Conservation (phyloP, 2,329 filamentous ascomycete genomes). For the Rhynchosporium graminicola region DNA sequence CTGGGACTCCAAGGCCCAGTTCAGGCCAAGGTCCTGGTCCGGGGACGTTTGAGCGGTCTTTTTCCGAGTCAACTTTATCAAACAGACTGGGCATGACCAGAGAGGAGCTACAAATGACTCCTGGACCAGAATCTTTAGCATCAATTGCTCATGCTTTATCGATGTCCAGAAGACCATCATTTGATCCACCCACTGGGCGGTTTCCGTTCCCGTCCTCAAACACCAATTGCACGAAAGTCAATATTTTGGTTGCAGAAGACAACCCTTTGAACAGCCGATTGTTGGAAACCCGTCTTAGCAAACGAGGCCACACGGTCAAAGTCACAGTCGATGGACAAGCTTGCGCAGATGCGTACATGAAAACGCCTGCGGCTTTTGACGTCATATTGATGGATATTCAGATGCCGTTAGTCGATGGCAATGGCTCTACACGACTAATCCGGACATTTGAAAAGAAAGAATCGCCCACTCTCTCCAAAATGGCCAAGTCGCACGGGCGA, state of each 20-base stretch:
- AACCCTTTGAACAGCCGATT: constrained; percentile 82
- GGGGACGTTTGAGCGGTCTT: constrained; percentile 12
- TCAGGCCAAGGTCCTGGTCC: not conserved
- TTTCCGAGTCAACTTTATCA: constrained; percentile 13
- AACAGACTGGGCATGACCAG: constrained; percentile 2
- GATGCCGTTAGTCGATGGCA: constrained; percentile 31
- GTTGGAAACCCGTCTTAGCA: constrained; percentile 70
- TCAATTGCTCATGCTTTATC: constrained; percentile 14
- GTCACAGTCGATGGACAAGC: constrained; percentile 73
- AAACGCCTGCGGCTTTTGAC: constrained; percentile 42
- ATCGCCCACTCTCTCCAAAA: constrained; percentile 4
- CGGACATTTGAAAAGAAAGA: constrained; percentile 24
- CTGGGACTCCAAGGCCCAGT: not conserved
- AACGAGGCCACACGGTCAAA: constrained; percentile 71
- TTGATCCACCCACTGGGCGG: constrained; percentile 13
- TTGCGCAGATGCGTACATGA: constrained; percentile 71
- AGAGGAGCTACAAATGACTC: constrained; percentile 7
- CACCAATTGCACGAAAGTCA: constrained; percentile 7
- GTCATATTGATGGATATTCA: constrained; percentile 33
- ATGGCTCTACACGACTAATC: constrained; percentile 26
- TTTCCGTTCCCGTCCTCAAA: constrained; percentile 19
- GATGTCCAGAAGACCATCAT: constrained; percentile 10
- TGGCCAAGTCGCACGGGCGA: constrained; percentile 19
- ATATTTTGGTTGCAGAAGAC: constrained; percentile 75
- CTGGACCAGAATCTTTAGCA: constrained; percentile 15